Base-by-base conservation (phyloP, 345 rosid genomes). In the Ailanthus altissimus region DNA sequence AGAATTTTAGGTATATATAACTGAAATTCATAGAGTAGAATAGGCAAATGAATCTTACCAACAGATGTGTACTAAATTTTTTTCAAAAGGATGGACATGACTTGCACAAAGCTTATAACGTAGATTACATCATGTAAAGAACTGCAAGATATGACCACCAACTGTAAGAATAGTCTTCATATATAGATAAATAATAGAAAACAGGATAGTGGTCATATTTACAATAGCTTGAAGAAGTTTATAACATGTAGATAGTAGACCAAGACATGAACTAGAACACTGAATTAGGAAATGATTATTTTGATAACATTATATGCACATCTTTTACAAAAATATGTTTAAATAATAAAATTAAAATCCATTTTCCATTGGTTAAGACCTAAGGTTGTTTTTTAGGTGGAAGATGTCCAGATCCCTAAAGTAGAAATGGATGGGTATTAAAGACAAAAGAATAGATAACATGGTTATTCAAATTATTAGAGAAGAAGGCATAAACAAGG, bases 61-160 rank as follows among this genome's bases (percentile, higher is more conserved):
- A 91, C 60, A 94, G 80, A 82, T 89, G 90, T 83, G 78, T 83
- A 89, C 97, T 97, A 94, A 84, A 94, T 91, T 75, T 94, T 92
- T 26, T 80, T 95, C 11, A 97, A 94, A 70, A 94, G 85, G 75
- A 93, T 90, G 70, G 98, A 89, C 75, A 78, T 85, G 18, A 94
- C 18, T 79, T 94, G 98, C 80, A 91, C 98, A 28, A 94, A 94
- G 83, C 92, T 87, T 51, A 98, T 94, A 77, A 94, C 88, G 81
- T 89, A 94, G 81, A 94, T 86, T 60, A 91, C 81, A 72, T 94
- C 98, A 42, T 92, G 94, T 56, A 94, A 81, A 75, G 92, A 92
- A 77, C 97, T 90, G 89, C 80, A 81, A 83, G 7, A 73, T 67
- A 80, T n/a, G n/a, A n/a, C 5, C 60, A 67, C 49, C 63, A 36